A percentile compares a stretch with the other conserved stretches of the same genome.
Evolutionary conservation across 257 asterid genomes (phyloP).

Genomic region (Solanum boliviense): DNA sequence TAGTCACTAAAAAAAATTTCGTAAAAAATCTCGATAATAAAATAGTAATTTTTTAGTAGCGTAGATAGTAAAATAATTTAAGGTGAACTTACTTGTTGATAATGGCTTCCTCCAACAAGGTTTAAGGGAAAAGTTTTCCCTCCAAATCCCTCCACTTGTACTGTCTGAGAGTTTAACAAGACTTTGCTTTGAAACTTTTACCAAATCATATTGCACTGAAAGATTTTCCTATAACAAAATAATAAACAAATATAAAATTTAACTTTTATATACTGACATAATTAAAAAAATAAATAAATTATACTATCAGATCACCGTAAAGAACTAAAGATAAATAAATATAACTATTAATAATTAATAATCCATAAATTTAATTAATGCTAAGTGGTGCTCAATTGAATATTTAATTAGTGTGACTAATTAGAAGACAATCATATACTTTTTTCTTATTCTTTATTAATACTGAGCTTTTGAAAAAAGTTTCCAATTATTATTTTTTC

Average conservation of each 20-base stretch:
- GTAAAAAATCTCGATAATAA: no score
- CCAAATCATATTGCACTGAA: constrained; percentile 6
- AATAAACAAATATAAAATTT: not conserved
- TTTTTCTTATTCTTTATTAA: not conserved
- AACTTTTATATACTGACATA: not conserved
- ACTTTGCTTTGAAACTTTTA: constrained; percentile 21
- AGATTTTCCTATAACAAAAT: not conserved
- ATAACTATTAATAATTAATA: not conserved
- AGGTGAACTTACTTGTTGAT: constrained; percentile 15
- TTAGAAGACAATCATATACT: not conserved
- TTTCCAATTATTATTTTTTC: not conserved
- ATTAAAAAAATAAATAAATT: not conserved
- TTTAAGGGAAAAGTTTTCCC: constrained; percentile 9
- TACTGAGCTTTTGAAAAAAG: not conserved
- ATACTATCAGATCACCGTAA: not conserved
- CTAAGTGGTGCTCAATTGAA: not conserved
- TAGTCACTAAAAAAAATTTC: fast-evolving
- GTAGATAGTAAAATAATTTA: no score
- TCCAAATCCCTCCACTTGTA: constrained; percentile 15
- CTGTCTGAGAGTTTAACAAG: constrained; percentile 4
- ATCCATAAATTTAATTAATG: not conserved
- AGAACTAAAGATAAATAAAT: not conserved
- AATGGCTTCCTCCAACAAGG: constrained; percentile 42
- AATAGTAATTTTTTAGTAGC: no score
- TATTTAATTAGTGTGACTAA: not conserved